Evolutionary conservation across 106 monocot species (phyloP).

Genomic region (Allium cepa): DNA sequence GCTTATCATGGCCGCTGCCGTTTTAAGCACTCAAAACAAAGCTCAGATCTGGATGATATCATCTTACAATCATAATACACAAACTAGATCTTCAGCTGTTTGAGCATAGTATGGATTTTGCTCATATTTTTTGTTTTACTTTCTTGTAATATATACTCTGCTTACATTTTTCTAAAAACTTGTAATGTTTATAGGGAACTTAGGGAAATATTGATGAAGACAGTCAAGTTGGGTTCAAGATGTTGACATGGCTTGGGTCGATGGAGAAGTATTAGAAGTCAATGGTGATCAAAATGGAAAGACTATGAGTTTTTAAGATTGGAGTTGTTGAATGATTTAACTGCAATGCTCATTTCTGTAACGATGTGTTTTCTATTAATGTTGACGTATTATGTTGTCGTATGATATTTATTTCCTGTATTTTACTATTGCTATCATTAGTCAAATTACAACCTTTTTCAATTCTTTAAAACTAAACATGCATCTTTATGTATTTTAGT

Average conservation of each 20-base stretch:
- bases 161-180: no score
- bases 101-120: no score
- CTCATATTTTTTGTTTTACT: no score
- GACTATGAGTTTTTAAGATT: slow-evolving; percentile 30
- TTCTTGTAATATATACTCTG: no score
- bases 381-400: not conserved
- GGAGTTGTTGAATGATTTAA: not conserved
- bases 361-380: not conserved
- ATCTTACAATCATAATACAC: no score
- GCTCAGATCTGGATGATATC: no score
- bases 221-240: slow-evolving; percentile 77
- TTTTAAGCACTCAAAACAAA: no score
- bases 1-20: no score
- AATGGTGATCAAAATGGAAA: slow-evolving; percentile 48
- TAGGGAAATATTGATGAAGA: slow-evolving; percentile 35
- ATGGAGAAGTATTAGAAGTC: slow-evolving; percentile 55
- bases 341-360: not conserved
- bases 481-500: not conserved
- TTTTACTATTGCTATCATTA: not conserved
- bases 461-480: not conserved
- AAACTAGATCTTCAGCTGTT: no score
- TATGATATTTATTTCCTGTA: not conserved
- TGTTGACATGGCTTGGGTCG: slow-evolving; percentile 66
- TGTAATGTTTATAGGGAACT: slow-evolving; percentile 22
- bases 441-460: not conserved